These are phyloP conservation scores for Fraxinus greggii DNA, from an alignment of 305 asterid genomes.

Conservation along the genomic window DNA sequence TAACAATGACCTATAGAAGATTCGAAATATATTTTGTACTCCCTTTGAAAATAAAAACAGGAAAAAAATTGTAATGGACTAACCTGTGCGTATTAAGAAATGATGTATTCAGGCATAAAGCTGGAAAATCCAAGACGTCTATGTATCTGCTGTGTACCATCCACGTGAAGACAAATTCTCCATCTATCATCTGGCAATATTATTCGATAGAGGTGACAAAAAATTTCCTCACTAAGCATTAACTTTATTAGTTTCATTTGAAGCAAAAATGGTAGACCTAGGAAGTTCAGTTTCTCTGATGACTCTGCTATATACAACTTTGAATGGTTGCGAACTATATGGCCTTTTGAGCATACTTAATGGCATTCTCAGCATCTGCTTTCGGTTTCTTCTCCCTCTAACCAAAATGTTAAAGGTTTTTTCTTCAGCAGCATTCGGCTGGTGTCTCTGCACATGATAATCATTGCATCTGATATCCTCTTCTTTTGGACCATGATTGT, in stretches of 20 bases:
- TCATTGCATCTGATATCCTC: conserved; percentile 35
- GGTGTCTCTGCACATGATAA: conserved; percentile 45
- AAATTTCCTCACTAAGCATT: conserved; percentile 43
- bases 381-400: conserved; percentile 84
- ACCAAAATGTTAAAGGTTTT: conserved; percentile 76
- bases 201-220: conserved; percentile 19
- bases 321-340: conserved; percentile 80
- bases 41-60: not conserved
- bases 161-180: conserved; percentile 25
- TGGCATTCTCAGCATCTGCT: conserved; percentile 92
- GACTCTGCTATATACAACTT: conserved; percentile 85
- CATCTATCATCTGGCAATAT: conserved; percentile 33
- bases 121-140: conserved; percentile 30
- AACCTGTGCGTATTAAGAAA: conserved; percentile 36
- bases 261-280: conserved; percentile 47
- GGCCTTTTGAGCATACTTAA: conserved; percentile 86
- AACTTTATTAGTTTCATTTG: conserved; percentile 47
- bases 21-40: not conserved
- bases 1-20: conserved; percentile 6
- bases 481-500: conserved; percentile 40
- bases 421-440: conserved; percentile 47
- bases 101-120: conserved; percentile 31
- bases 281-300: conserved; percentile 81
- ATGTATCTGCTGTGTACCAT: conserved; percentile 24
- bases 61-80: conserved; percentile 20